Conservation (phyloP, 2,329 filamentous ascomycete species). For the Colletotrichum plurivorum region DNA sequence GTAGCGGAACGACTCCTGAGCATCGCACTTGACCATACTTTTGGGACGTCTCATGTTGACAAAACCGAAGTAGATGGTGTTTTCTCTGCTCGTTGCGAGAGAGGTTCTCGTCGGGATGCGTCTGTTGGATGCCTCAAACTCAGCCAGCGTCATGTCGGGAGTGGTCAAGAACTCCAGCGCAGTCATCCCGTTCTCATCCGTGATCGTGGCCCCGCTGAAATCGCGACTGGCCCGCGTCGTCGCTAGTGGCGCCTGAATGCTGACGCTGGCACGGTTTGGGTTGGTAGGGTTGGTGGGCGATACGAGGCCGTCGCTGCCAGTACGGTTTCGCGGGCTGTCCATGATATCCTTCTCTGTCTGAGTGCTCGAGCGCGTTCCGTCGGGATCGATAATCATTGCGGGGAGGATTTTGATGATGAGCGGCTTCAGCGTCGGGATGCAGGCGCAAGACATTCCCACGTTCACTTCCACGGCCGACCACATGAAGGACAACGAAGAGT, state of each 20-base stretch:
- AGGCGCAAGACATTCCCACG: conserved; percentile 89
- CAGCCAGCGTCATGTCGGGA: conserved; percentile 46
- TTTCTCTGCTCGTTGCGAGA: conserved; percentile 55
- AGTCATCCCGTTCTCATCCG: conserved; percentile 45
- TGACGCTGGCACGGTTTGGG: conserved; percentile 29
- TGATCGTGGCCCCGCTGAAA: conserved; percentile 15
- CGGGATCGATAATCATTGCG: conserved; percentile 67
- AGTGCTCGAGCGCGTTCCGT: conserved; percentile 55
- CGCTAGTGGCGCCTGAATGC: conserved; percentile 25
- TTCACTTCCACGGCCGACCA: conserved; percentile 96
- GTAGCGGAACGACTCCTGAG: conserved; percentile 77
- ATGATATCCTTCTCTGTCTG: conserved; percentile 47
- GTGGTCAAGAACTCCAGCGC: conserved; percentile 64
- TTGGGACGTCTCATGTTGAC: conserved; percentile 79
- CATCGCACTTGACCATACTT: conserved; percentile 77
- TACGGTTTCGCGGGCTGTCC: conserved; percentile 40
- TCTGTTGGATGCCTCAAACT: conserved; percentile 39
- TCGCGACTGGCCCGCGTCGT: conserved; percentile 28
- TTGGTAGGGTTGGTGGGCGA: conserved; percentile 27
- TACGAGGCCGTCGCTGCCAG: conserved; percentile 39
- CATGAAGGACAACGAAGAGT: conserved; percentile 88
- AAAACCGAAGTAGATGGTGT: conserved; percentile 80
- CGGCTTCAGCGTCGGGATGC: conserved; percentile 93
- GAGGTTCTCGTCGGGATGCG: conserved; percentile 49
- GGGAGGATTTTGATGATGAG: conserved; percentile 78